Conservation (phyloP, 306 rosid species). For the Alnus rubra region DNA sequence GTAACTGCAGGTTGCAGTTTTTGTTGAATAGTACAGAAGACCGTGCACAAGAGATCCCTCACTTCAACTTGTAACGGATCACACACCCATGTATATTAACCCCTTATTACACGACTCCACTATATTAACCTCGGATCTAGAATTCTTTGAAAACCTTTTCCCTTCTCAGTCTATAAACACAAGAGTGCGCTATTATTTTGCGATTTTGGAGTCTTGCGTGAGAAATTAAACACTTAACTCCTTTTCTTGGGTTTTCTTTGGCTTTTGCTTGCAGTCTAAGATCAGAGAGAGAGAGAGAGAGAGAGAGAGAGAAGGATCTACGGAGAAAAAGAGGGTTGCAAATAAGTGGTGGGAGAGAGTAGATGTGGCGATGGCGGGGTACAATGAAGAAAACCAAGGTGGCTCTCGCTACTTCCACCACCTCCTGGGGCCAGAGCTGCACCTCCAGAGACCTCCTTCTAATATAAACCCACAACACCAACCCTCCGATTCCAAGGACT, state of each 20-base stretch:
- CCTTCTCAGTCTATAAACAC: background rate
- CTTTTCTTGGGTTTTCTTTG: background rate
- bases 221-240: background rate
- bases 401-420: constrained; percentile 24
- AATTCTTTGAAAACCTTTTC: background rate
- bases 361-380: constrained; percentile 39
- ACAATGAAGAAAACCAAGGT: constrained; percentile 15
- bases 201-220: background rate
- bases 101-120: background rate
- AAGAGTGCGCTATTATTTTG: background rate
- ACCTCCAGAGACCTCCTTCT: constrained; percentile 23
- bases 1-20: constrained; percentile 1
- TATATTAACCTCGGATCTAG: background rate
- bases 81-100: background rate
- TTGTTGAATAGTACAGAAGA: constrained; percentile 2
- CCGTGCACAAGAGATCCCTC: constrained; percentile 6
- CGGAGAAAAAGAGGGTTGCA: constrained; percentile 18
- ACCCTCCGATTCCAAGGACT: constrained; percentile 18
- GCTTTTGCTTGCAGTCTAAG: constrained; percentile 1
- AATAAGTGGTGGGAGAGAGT: constrained; percentile 36
- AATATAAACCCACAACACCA: constrained; percentile 6
- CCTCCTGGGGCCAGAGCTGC: constrained; percentile 29
- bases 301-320: background rate
- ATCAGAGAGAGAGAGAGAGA: constrained; percentile 6
- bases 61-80: background rate